Evolutionary conservation across 2,329 filamentous ascomycete genomes (phyloP).

Genomic region (Fusarium solani-melongenae): DNA sequence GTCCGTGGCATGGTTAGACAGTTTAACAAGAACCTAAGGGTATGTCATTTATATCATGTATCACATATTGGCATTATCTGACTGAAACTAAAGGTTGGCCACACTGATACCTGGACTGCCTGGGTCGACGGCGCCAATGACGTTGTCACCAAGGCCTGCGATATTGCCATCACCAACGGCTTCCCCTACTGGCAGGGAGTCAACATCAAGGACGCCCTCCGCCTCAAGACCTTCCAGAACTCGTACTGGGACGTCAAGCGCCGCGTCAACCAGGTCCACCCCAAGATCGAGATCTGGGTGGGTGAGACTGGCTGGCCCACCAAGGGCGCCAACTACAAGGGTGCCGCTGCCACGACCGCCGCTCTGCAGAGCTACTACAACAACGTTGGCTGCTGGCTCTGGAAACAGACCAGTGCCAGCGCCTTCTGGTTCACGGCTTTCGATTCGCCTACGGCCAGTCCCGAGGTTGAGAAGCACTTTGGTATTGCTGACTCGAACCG

Average conservation of each 20-base stretch:
- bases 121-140: constrained; percentile 41
- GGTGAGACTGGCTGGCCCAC: constrained; percentile 41
- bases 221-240: constrained; percentile 40
- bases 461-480: constrained; percentile 41
- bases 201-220: constrained; percentile 37
- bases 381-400: constrained; percentile 37
- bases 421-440: constrained; percentile 42
- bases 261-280: constrained; percentile 35
- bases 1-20: constrained; percentile 40
- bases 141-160: constrained; percentile 38
- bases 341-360: constrained; percentile 21
- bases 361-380: constrained; percentile 36
- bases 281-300: constrained; percentile 35
- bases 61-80: neutral
- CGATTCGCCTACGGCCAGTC: constrained; percentile 23
- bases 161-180: constrained; percentile 39
- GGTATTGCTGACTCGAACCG: constrained; percentile 35
- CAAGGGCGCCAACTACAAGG: constrained; percentile 32
- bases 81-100: constrained; percentile 28
- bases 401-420: constrained; percentile 29
- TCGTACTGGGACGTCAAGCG: constrained; percentile 34
- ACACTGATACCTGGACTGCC: constrained; percentile 41
- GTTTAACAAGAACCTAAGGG: constrained; percentile 38
- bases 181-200: constrained; percentile 42
- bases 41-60: neutral